Evolutionary conservation across 2,329 filamentous ascomycete genomes (phyloP), one percentile per base, ranked within the genome.

Genomic region (Capronia americana): DNA sequence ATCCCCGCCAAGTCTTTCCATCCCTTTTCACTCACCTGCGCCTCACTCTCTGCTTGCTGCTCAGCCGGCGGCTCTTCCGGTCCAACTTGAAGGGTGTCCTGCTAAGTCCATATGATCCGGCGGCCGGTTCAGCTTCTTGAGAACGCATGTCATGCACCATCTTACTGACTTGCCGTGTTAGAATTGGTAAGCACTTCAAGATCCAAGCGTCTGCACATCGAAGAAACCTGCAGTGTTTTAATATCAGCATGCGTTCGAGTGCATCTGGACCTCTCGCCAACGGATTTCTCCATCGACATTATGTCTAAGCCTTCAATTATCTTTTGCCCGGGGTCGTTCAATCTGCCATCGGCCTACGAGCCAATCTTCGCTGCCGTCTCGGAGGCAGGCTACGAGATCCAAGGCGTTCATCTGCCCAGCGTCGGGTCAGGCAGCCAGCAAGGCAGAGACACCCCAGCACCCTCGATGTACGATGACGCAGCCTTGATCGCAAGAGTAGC

Each of bases 391-490:
- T 41, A 26, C 26, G 56, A 67, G 12, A 57, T 67, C 48, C n/a
- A 53, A 17, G 57, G 46, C 23, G n/a, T 63, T 12, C 56, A 67
- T 53, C 24, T 11, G 14, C 65, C 61, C 2, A 61, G 46, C 8
- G 69, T 68, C 1, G 60, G 60, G 7, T 41, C 53, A 17, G 24
- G 34, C 34, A 70, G 71, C 12, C 53, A 71, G 5, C 69, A 72
- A 12, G 71, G 74, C 30, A 23, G 53, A 14, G 34, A 50, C 7
- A 50, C 24, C 12, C 20, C 63, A 3, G 73, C 74, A 2, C 68
- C 70, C 4, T 75, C 76, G 28, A 74, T 76, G 44, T 66, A 68
- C 11, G 73, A 77, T 50, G 77, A 79, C 66, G 76, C 75, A 0
- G 69, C 69, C 14, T 67, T 72, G 51, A 75, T 79, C 26, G 72